phyloP scores from a whole-genome alignment of 352 stramenopile genomes.

The Phytophthora aleatoria region DNA sequence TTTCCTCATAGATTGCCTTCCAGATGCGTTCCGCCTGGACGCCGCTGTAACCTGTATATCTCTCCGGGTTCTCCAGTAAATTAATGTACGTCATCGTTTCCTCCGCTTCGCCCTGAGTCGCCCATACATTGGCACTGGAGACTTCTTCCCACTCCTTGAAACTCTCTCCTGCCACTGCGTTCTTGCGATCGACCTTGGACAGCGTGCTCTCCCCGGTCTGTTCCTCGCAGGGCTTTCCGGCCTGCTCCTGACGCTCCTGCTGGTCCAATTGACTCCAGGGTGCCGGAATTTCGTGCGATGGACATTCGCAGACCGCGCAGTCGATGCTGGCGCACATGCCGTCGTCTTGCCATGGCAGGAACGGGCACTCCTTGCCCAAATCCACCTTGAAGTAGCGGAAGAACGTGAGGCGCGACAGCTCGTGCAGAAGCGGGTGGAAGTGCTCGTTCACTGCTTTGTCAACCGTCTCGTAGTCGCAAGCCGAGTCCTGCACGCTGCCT shows the following conservation, averaged over 20 bases:
- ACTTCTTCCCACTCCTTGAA: conserved; percentile 74
- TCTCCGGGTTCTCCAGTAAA: conserved; percentile 96
- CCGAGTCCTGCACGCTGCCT: conserved; percentile 83
- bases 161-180: conserved; percentile 63
- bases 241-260: conserved; percentile 22
- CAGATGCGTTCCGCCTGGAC: conserved; percentile 93
- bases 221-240: conserved; percentile 63
- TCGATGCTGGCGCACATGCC: conserved; percentile 90
- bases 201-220: conserved; percentile 75
- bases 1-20: conserved; percentile 98
- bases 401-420: conserved; percentile 84
- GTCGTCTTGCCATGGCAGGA: conserved; percentile 86
- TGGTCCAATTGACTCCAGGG: conserved; percentile 79
- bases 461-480: conserved; percentile 86
- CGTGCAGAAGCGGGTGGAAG: conserved; percentile 81
- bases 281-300: conserved; percentile 83
- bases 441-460: conserved; percentile 81
- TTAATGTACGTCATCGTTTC: conserved; percentile 94
- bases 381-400: conserved; percentile 95
- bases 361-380: conserved; percentile 87
- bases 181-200: conserved; percentile 76
- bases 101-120: conserved; percentile 55
- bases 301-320: conserved; percentile 91
- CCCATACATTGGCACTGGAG: conserved; percentile 61
- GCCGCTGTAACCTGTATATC: conserved; percentile 98